phyloP scores from a whole-genome alignment of 768 basidiomycete genomes.

The Basidioascus undulatus region DNA sequence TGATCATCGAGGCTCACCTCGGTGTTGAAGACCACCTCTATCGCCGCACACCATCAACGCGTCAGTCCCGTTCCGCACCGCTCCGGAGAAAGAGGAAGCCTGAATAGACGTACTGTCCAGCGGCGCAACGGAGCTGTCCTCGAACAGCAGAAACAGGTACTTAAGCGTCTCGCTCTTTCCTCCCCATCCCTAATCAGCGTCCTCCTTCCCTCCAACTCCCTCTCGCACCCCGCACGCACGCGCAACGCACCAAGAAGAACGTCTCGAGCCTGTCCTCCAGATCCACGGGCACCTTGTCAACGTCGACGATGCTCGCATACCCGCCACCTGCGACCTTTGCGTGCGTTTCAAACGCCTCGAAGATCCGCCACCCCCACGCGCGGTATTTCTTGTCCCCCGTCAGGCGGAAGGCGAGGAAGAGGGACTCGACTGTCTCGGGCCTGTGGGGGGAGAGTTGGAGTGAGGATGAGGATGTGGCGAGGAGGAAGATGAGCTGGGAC shows the following conservation, averaged over 20 bases:
- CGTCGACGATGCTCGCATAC: constrained; percentile 60
- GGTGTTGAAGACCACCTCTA: constrained; percentile 82
- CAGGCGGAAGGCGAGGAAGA: constrained; percentile 72
- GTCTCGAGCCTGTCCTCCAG: constrained; percentile 87
- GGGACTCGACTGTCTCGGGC: constrained; percentile 82
- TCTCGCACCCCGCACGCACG: too few relatives aligned
- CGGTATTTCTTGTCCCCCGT: constrained; percentile 66
- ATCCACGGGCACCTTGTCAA: constrained; percentile 43
- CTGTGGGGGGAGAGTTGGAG: too few relatives aligned
- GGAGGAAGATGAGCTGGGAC: too few relatives aligned
- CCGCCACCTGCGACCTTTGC: constrained; percentile 56
- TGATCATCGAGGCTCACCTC: constrained; percentile 29
- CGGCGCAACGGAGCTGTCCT: constrained; percentile 44
- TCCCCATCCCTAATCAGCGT: neutral
- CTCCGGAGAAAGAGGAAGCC: neutral
- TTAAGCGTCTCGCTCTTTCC: constrained; percentile 64
- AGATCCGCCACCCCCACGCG: constrained; percentile 66
- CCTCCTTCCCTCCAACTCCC: too few relatives aligned
- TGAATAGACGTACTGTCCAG: constrained; percentile 50
- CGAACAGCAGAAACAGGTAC: constrained; percentile 71
- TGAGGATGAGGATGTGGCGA: too few relatives aligned
- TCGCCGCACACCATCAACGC: too few relatives aligned
- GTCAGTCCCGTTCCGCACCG: too few relatives aligned
- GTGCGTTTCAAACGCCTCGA: constrained; percentile 64
- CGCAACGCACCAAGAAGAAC: constrained; percentile 47